Percentiles rank a stretch among this genome's conserved stretches.
Conservation (phyloP, 2,329 filamentous ascomycete genomes). For the Nigrospora oryzae region DNA sequence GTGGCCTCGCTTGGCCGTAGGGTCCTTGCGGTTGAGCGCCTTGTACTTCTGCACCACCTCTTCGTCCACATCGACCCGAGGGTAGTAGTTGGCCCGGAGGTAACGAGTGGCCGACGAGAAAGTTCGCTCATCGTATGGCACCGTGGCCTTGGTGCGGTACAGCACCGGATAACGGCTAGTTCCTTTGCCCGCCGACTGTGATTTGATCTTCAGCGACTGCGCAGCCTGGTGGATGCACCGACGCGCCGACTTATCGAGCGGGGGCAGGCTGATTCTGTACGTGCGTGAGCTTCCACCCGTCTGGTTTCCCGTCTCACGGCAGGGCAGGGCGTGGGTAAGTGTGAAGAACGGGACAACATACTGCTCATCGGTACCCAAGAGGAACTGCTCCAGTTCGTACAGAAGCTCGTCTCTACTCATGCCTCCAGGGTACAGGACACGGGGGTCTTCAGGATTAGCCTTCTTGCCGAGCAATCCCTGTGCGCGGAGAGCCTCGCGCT, state of each 20-base stretch:
- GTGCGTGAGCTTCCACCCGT: conserved; percentile 5
- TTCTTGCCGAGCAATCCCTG: conserved; percentile 58
- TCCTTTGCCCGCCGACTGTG: conserved; percentile 72
- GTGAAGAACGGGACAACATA: conserved; percentile 27
- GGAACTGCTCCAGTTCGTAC: conserved; percentile 63
- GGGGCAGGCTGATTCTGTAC: conserved; percentile 62
- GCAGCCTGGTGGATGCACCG: conserved; percentile 76
- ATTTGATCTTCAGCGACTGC: conserved; percentile 67
- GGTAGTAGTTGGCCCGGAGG: conserved; percentile 45
- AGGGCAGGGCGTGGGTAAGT: too few species aligned
- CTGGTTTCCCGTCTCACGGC: background rate
- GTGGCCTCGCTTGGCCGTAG: conserved; percentile 10
- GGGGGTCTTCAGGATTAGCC: conserved; percentile 48
- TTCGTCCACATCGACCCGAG: conserved; percentile 35
- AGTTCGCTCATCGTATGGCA: conserved; percentile 47
- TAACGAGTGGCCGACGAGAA: conserved; percentile 37
- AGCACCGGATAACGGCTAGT: conserved; percentile 68
- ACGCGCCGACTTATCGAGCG: conserved; percentile 72
- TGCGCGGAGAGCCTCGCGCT: conserved; percentile 60
- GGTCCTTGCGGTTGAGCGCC: conserved; percentile 5
- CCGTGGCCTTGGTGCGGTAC: conserved; percentile 63
- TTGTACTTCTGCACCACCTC: conserved; percentile 19
- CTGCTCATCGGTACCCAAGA: conserved; percentile 55
- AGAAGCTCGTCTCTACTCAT: conserved; percentile 65
- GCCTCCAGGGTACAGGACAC: conserved; percentile 63